These are phyloP conservation scores for Scedosporium aurantiacum DNA, from an alignment of 2,329 filamentous ascomycete genomes.

Conservation along the genomic window DNA sequence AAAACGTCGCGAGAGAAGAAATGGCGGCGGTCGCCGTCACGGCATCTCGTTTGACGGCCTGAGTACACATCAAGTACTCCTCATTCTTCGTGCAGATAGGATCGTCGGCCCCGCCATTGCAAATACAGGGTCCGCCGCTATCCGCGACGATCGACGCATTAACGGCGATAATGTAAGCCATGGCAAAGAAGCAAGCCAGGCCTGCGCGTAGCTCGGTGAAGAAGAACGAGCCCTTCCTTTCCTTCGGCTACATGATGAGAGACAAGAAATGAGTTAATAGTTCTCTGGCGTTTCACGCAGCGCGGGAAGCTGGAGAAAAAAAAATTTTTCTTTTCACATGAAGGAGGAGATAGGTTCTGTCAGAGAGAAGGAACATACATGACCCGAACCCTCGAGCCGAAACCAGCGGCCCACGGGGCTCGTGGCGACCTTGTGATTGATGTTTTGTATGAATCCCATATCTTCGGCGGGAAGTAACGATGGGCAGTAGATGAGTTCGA, in stretches of 20 bases:
- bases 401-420: slow-evolving; percentile 63
- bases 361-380: slow-evolving; percentile 45
- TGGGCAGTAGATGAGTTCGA: background rate
- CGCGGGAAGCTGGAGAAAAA: background rate
- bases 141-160: slow-evolving; percentile 46
- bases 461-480: background rate
- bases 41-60: slow-evolving; percentile 61
- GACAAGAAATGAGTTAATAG: background rate
- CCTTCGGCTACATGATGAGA: slow-evolving; percentile 38
- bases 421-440: slow-evolving; percentile 49
- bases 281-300: background rate
- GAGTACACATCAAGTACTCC: slow-evolving; percentile 52
- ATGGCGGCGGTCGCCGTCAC: slow-evolving; percentile 81
- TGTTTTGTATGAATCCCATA: slow-evolving; percentile 7
- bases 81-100: slow-evolving; percentile 40
- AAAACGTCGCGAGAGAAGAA: slow-evolving; percentile 66
- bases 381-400: slow-evolving; percentile 68
- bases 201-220: slow-evolving; percentile 77
- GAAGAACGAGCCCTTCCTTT: slow-evolving; percentile 66
- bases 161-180: slow-evolving; percentile 44
- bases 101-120: slow-evolving; percentile 40
- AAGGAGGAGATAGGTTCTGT: background rate
- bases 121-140: slow-evolving; percentile 66
- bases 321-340: background rate
- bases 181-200: slow-evolving; percentile 65